Evolutionary conservation across 495 filamentous ascomycete species (phyloP), one percentile per base, ranked within the genome.

Genomic region (Penicillium pancosmium): DNA sequence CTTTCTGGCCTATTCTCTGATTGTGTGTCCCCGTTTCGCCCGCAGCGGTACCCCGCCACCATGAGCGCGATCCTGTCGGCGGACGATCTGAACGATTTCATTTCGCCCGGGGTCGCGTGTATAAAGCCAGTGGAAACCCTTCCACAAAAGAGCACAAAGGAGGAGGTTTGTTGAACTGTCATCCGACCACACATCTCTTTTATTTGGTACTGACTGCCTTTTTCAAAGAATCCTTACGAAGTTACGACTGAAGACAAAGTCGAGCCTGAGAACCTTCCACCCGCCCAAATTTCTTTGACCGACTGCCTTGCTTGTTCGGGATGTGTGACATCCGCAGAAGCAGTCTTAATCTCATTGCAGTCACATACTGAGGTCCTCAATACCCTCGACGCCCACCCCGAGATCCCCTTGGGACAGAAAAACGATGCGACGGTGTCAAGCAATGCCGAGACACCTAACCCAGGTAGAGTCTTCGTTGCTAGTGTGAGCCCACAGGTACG

Each of bases 11-110:
- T 54, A 43, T 23, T 27, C 8, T 50, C 13, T 21, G 16, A 19
- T 31, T 64, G 62, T 50, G 57, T 48, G 50, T 49, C 36, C 57
- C 41, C 23, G 27, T 47, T 4, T 51, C 35, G 53, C 48, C 27
- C 21, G 43, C 58, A 63, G 54, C 64, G 47, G 64, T 59, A 52
- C 60, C 57, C 59, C 69, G 68, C 70, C 65, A 81, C 70, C 56
- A 98, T 98, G 93, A 93, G 89, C 61, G 94, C 94, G 27, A 98
- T 98, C 60, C 87, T 98, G 57, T 97, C 93, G 51, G 91, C 89
- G 60, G 93, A 98, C 76, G 92, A 96, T 73, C 80, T 98, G 59
- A 98, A 98, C 78, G 94, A 98, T 80, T 98, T 98, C 78, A 98
- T 98, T 68, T 92, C 89, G 33, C 94, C 94, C 7, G 94, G 94